A percentile compares a stretch with the other conserved stretches of the same genome.
Evolutionary conservation across 2,329 filamentous ascomycete species (phyloP).

Genomic region (Colletotrichum sp.): DNA sequence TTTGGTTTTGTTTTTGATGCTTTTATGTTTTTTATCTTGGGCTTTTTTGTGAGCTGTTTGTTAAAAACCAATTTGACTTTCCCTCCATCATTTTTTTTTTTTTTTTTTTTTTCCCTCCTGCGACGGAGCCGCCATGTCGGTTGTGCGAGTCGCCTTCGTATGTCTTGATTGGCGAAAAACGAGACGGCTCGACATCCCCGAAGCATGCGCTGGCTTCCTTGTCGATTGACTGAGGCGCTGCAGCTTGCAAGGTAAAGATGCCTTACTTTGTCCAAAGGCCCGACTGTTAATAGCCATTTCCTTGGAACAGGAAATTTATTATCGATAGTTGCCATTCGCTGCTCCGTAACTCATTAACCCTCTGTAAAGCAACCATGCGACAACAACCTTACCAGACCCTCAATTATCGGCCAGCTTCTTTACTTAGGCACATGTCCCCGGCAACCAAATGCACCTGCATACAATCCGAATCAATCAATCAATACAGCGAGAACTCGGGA

Average conservation of each 20-base stretch:
- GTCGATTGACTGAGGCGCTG: neutral
- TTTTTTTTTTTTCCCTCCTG: neutral
- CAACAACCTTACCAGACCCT: neutral
- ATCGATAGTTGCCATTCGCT: neutral
- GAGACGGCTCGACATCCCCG: neutral
- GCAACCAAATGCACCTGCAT: neutral
- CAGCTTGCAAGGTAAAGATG: neutral
- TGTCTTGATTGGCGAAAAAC: neutral
- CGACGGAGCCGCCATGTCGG: neutral
- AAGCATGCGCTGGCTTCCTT: neutral
- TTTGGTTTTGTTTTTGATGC: too few species aligned
- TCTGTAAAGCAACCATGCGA: neutral
- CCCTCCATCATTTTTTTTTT: neutral
- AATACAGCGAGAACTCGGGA: neutral
- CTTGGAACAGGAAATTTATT: slow-evolving; percentile 8
- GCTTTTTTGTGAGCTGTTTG: too few species aligned
- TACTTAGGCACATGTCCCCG: neutral
- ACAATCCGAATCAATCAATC: neutral
- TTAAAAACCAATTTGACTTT: neutral
- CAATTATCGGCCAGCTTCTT: neutral
- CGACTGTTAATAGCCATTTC: neutral
- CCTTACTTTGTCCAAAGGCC: slow-evolving; percentile 7
- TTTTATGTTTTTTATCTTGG: too few species aligned
- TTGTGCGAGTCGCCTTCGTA: neutral
- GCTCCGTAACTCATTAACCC: neutral